phyloP scores from a whole-genome alignment of 2,329 filamentous ascomycete genomes.

The Torrubiella hemipterigena region DNA sequence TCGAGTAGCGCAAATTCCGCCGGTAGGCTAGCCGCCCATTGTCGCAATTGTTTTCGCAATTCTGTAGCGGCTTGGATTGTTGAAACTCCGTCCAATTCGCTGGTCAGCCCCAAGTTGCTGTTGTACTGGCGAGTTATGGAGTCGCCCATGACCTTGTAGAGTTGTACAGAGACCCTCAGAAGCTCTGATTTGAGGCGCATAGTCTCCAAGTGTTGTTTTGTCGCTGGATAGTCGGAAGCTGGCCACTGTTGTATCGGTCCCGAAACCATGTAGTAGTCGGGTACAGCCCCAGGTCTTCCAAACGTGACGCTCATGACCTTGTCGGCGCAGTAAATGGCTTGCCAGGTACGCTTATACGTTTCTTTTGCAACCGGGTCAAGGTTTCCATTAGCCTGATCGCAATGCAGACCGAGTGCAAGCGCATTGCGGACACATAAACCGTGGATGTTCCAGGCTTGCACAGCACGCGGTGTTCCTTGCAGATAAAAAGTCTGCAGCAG shows the following conservation, averaged over 20 bases:
- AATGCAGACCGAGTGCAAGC: constrained; percentile 39
- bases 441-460: constrained; percentile 41
- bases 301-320: constrained; percentile 34
- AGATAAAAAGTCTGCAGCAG: constrained; percentile 38
- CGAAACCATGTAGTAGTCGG: constrained; percentile 26
- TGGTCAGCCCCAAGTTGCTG: constrained; percentile 2
- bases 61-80: constrained; percentile 4
- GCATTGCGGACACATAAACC: constrained; percentile 39
- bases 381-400: constrained; percentile 18
- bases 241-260: constrained; percentile 19
- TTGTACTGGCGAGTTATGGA: constrained; percentile 6
- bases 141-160: constrained; percentile 6
- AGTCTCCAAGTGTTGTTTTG: background rate
- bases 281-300: constrained; percentile 32
- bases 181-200: constrained; percentile 2
- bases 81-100: constrained; percentile 4
- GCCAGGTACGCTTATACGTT: constrained; percentile 34
- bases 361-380: constrained; percentile 31
- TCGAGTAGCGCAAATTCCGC: constrained; percentile 13
- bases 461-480: constrained; percentile 39
- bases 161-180: constrained; percentile 3
- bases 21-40: constrained; percentile 23
- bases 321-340: constrained; percentile 17
- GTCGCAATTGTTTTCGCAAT: constrained; percentile 14
- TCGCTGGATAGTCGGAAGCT: background rate